A percentile compares a stretch with the other conserved stretches of the same genome.
These are phyloP conservation scores for Boletus vermiculosoides DNA, from an alignment of 768 basidiomycete species.

Conservation along the genomic window DNA sequence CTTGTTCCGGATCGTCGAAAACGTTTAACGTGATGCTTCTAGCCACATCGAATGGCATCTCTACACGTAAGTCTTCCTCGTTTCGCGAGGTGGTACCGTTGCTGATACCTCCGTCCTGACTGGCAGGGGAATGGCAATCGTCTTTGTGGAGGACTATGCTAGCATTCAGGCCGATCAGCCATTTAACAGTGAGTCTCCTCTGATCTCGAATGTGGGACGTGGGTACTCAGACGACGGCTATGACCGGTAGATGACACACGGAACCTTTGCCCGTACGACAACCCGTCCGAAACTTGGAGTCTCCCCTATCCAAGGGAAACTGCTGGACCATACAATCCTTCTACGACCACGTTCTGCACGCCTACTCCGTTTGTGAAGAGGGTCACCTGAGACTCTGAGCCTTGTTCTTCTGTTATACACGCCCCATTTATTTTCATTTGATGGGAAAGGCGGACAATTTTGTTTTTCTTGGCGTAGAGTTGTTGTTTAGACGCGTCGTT, in stretches of 20 bases:
- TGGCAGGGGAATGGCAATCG: slow-evolving; percentile 14
- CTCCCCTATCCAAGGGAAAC: slow-evolving; percentile 7
- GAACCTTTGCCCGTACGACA: slow-evolving; percentile 6
- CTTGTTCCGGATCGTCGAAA: background rate
- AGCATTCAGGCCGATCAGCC: slow-evolving; percentile 1
- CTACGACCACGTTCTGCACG: background rate
- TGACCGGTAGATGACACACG: background rate
- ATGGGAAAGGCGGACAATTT: background rate
- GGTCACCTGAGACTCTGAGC: background rate
- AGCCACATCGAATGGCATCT: slow-evolving; percentile 33
- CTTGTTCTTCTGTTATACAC: background rate
- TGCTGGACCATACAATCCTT: slow-evolving; percentile 6
- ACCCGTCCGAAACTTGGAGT: slow-evolving; percentile 6
- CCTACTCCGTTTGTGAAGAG: slow-evolving; percentile 3
- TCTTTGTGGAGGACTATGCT: slow-evolving; percentile 12
- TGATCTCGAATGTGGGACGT: background rate
- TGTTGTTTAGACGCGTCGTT: background rate
- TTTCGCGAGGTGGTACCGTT: background rate
- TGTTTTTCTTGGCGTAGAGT: background rate
- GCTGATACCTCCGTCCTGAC: background rate
- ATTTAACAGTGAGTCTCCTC: background rate
- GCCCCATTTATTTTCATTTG: background rate
- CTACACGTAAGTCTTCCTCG: slow-evolving; percentile 10
- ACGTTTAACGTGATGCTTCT: background rate
- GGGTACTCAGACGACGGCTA: background rate